Percentiles rank a stretch among this genome's conserved stretches.
phyloP scores from a whole-genome alignment of 2,329 filamentous ascomycete genomes.

The Rutstroemia sp. region DNA sequence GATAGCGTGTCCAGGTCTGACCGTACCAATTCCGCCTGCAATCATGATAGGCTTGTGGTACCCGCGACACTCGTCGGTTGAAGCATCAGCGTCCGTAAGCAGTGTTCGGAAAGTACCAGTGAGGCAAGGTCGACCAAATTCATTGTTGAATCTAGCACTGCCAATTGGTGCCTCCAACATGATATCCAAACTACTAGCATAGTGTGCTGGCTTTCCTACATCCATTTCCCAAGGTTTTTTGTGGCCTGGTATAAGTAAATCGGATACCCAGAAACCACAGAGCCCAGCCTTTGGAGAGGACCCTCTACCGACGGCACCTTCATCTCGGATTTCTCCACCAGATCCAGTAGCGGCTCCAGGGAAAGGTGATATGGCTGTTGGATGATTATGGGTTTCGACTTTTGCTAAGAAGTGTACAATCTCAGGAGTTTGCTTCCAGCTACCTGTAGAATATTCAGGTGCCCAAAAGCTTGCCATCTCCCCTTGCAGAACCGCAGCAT shows the following conservation, averaged over 20 bases:
- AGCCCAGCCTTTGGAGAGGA: constrained; percentile 91
- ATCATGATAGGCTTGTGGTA: constrained; percentile 99
- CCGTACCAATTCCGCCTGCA: constrained; percentile 88
- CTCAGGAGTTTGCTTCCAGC: constrained; percentile 84
- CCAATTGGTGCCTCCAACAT: constrained; percentile 97
- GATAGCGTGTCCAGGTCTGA: constrained; percentile 81
- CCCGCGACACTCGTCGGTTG: constrained; percentile 55
- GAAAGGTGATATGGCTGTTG: constrained; percentile 89
- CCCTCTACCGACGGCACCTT: constrained; percentile 87
- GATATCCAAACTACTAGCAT: constrained; percentile 89
- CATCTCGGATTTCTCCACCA: constrained; percentile 91
- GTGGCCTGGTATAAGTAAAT: constrained; percentile 80
- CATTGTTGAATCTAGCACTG: constrained; percentile 93
- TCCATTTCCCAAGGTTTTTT: constrained; percentile 85
- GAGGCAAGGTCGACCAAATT: constrained; percentile 86
- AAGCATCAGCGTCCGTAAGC: constrained; percentile 58
- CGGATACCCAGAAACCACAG: constrained; percentile 89
- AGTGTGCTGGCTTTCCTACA: constrained; percentile 82
- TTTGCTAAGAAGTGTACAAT: constrained; percentile 82
- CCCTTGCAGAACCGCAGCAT: constrained; percentile 84
- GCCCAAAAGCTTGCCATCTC: constrained; percentile 73
- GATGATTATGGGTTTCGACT: constrained; percentile 97
- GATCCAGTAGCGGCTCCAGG: constrained; percentile 90
- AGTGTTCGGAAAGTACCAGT: constrained; percentile 89
- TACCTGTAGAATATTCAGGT: constrained; percentile 76